A percentile compares a stretch with the other conserved stretches of the same genome.
Evolutionary conservation across 176 grass and related monocot genomes (phyloP).

Genomic region (Musa itinerans): DNA sequence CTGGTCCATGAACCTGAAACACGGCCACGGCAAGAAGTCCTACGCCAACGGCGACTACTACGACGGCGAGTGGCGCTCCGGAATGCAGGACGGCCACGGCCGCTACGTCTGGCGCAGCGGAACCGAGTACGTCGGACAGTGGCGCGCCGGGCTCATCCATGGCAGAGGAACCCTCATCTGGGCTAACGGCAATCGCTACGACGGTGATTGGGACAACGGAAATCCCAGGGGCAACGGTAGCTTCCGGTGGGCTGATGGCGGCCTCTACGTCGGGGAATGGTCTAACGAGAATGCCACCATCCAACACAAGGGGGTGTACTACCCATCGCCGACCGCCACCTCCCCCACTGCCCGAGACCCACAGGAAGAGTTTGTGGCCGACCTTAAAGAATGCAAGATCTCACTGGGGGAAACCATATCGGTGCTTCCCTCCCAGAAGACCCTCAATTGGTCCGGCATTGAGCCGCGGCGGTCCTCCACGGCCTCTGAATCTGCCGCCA

Average conservation of each 20-base stretch:
- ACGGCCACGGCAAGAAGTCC: slow-evolving; percentile 8
- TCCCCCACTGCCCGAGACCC: slow-evolving; percentile 65
- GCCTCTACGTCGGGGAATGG: slow-evolving; percentile 73
- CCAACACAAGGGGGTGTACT: slow-evolving; percentile 78
- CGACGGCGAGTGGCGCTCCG: slow-evolving; percentile 14
- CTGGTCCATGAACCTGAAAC: slow-evolving; percentile 17
- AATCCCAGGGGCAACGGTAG: slow-evolving; percentile 58
- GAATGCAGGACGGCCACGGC: slow-evolving; percentile 8
- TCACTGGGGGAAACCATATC: slow-evolving; percentile 32
- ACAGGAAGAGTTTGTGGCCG: slow-evolving; percentile 52
- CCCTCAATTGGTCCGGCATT: slow-evolving; percentile 49
- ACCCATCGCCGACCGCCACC: slow-evolving; percentile 46
- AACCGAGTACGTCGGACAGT: slow-evolving; percentile 6
- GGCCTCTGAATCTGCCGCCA: slow-evolving; percentile 13
- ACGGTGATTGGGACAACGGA: slow-evolving; percentile 82
- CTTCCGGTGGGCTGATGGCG: slow-evolving; percentile 81
- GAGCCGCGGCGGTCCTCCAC: slow-evolving; percentile 5
- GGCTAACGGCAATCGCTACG: slow-evolving; percentile 31
- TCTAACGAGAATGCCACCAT: slow-evolving; percentile 37
- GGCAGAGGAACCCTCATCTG: slow-evolving; percentile 1
- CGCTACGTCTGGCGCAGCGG: slow-evolving; percentile 10
- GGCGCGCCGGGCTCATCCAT: slow-evolving; percentile 8
- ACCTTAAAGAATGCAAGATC: slow-evolving; percentile 35
- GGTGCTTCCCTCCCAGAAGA: slow-evolving; percentile 45
- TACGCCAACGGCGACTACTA: slow-evolving; percentile 16